phyloP scores from a whole-genome alignment of 805 yeast genomes.

The Teunomyces pallodes region DNA sequence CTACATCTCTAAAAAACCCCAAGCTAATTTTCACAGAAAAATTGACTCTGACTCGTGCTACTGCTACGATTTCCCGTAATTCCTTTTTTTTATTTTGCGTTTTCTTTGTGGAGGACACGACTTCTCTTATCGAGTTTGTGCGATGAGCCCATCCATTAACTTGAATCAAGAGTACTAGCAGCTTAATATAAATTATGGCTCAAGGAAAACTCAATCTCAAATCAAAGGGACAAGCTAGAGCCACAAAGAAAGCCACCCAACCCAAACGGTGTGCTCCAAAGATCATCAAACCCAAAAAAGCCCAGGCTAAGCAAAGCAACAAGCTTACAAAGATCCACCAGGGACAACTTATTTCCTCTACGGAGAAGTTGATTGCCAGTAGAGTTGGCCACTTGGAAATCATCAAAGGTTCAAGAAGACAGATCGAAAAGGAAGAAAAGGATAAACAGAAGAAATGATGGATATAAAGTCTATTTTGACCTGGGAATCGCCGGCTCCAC shows the following conservation, averaged over 20 bases:
- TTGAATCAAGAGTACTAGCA: neutral
- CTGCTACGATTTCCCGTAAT: neutral
- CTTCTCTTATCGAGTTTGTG: neutral
- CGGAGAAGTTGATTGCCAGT: constrained; percentile 84
- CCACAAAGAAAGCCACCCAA: constrained; percentile 63
- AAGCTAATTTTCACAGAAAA: constrained; percentile 1
- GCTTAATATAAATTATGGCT: constrained; percentile 47
- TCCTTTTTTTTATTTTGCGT: neutral
- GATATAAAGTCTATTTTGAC: neutral
- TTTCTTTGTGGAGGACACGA: neutral
- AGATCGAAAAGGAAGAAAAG: constrained; percentile 63
- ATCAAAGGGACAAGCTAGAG: constrained; percentile 46
- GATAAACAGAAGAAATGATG: constrained; percentile 19
- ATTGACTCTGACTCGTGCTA: constrained; percentile 6
- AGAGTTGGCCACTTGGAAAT: constrained; percentile 93
- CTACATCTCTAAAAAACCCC: constrained; percentile 1
- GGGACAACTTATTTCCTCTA: constrained; percentile 53
- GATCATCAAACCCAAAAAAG: constrained; percentile 65
- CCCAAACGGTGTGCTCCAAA: constrained; percentile 72
- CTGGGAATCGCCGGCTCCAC: neutral
- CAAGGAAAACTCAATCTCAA: constrained; percentile 68
- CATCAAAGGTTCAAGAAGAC: constrained; percentile 85
- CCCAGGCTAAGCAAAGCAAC: constrained; percentile 43
- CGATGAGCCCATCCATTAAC: neutral
- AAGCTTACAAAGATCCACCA: constrained; percentile 58